Base-by-base conservation (phyloP, 1,139 yeast genomes). In the Yamadazyma kanchanaburiensis region DNA sequence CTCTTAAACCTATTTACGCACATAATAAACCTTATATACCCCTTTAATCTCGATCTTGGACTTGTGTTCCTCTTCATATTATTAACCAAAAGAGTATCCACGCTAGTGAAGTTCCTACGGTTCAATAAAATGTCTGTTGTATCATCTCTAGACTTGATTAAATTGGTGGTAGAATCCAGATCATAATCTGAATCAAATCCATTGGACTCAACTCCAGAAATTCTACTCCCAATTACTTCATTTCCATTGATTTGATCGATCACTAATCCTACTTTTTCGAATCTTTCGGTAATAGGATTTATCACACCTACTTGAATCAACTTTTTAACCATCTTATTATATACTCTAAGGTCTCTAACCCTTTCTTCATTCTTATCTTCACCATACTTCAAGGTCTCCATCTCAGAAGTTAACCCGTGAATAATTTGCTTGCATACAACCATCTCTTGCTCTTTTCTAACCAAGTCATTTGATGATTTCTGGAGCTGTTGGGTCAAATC, bases 1-100 rank as follows among this genome's bases (percentile, higher is more conserved):
- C 24, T 7, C 26, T 21, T 30, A 24, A 35, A 35, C 24, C 39
- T 27, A 28, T 35, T 35, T 14, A 32, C 35, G 26, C 39, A 35
- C 10, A 35, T 30, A 6, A 35, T 28, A 28, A 35, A 35, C 24
- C 39, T 24, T 5, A 35, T 32, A 21, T 35, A 35, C 19, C 30
- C 39, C 25, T 31, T 12, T 3, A 35, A 15, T 13, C 21, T 27
- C 6, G 31, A 24, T 27, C 21, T 30, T 6, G 39, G 32, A n/a
- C 26, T 28, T 6, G 4, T 18, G 21, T 24, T 21, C 6, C 26
- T 21, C 14, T 35, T 30, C 12, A 32, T 24, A 15, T 33, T 32
- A 6, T 22, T 20, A 4, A 30, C 19, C 3, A 35, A 28, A 14
- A 35, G 27, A 18, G 27, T 28, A 6, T 35, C 36, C 6, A 35